These are phyloP conservation scores for Fusarium camptoceras DNA, from an alignment of 2,329 filamentous ascomycete species.

Conservation along the genomic window DNA sequence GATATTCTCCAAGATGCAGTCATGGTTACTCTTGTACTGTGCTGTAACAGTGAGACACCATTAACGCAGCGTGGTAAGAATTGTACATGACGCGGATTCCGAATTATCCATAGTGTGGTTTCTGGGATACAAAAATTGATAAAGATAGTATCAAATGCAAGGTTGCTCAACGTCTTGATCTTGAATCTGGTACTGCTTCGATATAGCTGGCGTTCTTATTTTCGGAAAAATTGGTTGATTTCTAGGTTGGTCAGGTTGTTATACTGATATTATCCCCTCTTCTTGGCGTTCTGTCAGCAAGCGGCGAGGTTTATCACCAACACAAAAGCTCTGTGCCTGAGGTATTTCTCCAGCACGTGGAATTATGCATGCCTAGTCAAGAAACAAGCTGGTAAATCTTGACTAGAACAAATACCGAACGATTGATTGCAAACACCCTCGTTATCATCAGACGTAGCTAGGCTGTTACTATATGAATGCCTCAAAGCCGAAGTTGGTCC, in stretches of 20 bases:
- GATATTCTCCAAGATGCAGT: constrained; percentile 16
- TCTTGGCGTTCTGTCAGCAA: constrained; percentile 18
- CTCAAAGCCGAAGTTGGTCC: neutral
- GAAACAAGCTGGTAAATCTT: neutral
- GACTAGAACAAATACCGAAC: neutral
- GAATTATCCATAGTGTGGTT: neutral
- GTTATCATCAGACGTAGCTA: neutral
- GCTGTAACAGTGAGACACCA: constrained; percentile 22
- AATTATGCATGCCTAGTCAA: neutral
- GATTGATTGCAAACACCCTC: neutral
- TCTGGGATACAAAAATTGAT: constrained; percentile 15
- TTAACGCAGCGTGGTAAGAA: constrained; percentile 10
- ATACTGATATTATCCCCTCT: constrained; percentile 11
- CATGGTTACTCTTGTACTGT: constrained; percentile 6
- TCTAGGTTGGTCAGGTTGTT: neutral
- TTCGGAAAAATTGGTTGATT: neutral
- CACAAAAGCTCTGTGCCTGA: neutral
- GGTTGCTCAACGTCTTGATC: neutral
- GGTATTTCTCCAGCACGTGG: constrained; percentile 14
- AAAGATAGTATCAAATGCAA: constrained; percentile 31
- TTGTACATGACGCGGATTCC: constrained; percentile 5
- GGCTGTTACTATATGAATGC: neutral
- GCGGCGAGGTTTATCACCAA: constrained; percentile 5
- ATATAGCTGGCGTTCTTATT: neutral
- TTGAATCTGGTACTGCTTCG: neutral